Evolutionary conservation across 805 yeast genomes (phyloP), one percentile per base, ranked within the genome.

Genomic region (Ogataea sp.): DNA sequence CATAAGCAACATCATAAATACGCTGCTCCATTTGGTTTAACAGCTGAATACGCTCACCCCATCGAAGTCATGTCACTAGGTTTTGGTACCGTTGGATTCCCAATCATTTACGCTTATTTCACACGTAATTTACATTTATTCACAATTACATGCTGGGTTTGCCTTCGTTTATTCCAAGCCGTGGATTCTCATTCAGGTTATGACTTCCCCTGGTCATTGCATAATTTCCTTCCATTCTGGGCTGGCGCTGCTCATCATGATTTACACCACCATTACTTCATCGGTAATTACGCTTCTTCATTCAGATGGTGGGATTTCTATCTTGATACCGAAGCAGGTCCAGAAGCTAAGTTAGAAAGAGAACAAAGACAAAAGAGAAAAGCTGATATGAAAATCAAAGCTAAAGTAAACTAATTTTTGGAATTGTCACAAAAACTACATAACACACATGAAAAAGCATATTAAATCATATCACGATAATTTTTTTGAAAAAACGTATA

Each of bases 231-330:
- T n/a, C 81, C 81, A 32, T 67, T 75, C 56, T 75, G 81, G 81
- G 80, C 81, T 9, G 81, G 80, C 25, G 80, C 80, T 29, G 78
- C 71, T 41, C 81, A 75, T 49, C 81, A 75, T 50, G 81, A 75
- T 49, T 66, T 68, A 43, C 81, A 75, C 47, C 81, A 75, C 46
- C 81, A 73, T 48, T 71, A 68, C 53, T 75, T 75, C 46, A 73
- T 75, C 43, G 81, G 81, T 16, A 70, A 70, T 49, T 75, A 75
- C 47, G 75, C 80, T 20, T 69, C 76, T 31, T 65, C 73, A 21
- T 75, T 75, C 59, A 69, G 78, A 52, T 72, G 77, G 74, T 73
- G 76, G 73, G 81, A 75, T 47, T 70, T 48, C 48, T 46, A 61
- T 17, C 61, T 74, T 45, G 71, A 65, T 39, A 73, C 80, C 14